Conservation (phyloP, 1,284 basidiomycete species). For the Xanthoconium separans region DNA sequence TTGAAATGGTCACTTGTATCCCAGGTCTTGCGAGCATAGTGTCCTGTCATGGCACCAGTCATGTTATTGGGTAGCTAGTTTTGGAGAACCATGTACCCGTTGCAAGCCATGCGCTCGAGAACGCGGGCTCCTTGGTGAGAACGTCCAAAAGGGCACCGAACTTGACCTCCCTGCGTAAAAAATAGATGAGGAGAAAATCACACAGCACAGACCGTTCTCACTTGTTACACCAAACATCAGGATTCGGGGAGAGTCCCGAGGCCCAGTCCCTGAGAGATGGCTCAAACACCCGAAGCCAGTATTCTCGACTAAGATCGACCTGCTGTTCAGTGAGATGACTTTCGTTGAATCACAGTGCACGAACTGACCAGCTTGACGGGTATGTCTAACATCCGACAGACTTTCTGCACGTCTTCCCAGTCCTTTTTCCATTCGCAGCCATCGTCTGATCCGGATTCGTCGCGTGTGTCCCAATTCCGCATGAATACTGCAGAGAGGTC, state of each 20-base stretch:
- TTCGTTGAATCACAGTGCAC: neutral
- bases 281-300: slow-evolving; percentile 88
- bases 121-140: slow-evolving; percentile 41
- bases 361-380: slow-evolving; percentile 64
- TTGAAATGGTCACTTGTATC: slow-evolving; percentile 14
- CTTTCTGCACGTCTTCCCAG: slow-evolving; percentile 85
- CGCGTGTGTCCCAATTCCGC: slow-evolving; percentile 90
- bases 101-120: slow-evolving; percentile 62
- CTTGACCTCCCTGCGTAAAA: slow-evolving; percentile 76
- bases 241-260: slow-evolving; percentile 83
- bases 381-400: slow-evolving; percentile 70
- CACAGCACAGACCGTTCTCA: slow-evolving; percentile 25
- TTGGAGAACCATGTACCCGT: slow-evolving; percentile 54
- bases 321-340: slow-evolving; percentile 30
- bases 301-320: slow-evolving; percentile 83
- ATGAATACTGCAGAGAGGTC: slow-evolving; percentile 89
- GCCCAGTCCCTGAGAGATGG: slow-evolving; percentile 80
- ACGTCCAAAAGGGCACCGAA: slow-evolving; percentile 83
- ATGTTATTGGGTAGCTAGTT: neutral
- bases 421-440: slow-evolving; percentile 97
- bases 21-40: slow-evolving; percentile 83
- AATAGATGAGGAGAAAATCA: neutral
- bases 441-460: slow-evolving; percentile 66
- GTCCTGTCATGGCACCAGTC: slow-evolving; percentile 49
- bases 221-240: slow-evolving; percentile 93